phyloP scores from a whole-genome alignment of 2,329 filamentous ascomycete species.

The Sclerotinia borealis region DNA sequence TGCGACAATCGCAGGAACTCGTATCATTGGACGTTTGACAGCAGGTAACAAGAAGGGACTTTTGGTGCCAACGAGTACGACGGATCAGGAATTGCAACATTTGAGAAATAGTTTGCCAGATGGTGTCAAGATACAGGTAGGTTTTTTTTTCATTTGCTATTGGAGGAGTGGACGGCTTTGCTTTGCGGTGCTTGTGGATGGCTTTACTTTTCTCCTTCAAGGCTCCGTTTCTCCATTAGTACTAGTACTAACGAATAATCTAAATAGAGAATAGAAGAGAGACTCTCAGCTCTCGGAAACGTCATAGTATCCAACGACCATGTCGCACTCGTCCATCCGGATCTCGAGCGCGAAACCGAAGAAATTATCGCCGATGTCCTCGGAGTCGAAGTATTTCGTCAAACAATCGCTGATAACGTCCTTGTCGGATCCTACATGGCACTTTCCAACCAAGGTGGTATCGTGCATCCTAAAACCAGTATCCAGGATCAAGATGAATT shows the following conservation, averaged over 20 bases:
- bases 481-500: conserved; percentile 99
- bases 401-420: conserved; percentile 96
- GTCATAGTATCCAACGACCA: conserved; percentile 97
- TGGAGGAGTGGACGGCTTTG: not conserved
- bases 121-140: conserved; percentile 68
- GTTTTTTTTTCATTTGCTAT: not conserved
- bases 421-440: conserved; percentile 96
- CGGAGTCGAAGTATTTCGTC: conserved; percentile 82
- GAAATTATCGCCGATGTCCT: conserved; percentile 96
- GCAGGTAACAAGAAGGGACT: conserved; percentile 96
- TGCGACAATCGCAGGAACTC: conserved; percentile 91
- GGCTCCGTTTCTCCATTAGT: not conserved
- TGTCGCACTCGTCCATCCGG: conserved; percentile 91
- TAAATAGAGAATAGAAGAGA: conserved; percentile 85
- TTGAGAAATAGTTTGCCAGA: conserved; percentile 92
- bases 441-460: conserved; percentile 88
- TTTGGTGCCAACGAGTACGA: conserved; percentile 90
- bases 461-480: conserved; percentile 94
- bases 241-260: not conserved
- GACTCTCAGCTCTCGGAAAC: conserved; percentile 90
- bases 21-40: conserved; percentile 92
- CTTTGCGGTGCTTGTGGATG: not conserved
- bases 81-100: conserved; percentile 97
- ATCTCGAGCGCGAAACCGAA: conserved; percentile 95
- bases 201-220: not conserved